Conservation (phyloP, 805 yeast genomes). For the Kodamaea hsintzibuensis region DNA sequence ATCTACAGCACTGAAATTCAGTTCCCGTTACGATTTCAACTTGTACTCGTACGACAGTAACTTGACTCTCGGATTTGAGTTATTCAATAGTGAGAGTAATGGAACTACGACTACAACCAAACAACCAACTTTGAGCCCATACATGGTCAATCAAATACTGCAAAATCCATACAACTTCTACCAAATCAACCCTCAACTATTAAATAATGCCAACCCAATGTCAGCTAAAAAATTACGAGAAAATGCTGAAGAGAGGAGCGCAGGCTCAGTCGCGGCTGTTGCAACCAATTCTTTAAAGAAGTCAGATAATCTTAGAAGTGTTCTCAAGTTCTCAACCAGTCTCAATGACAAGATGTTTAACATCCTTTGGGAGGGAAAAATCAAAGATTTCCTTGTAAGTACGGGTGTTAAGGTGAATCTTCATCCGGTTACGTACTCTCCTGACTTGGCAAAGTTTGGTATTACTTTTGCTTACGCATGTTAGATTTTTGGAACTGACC, state of each 20-base stretch:
- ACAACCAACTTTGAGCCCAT: background rate
- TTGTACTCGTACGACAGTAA: constrained; percentile 88
- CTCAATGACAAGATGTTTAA: constrained; percentile 60
- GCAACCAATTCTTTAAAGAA: background rate
- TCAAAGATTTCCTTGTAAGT: constrained; percentile 73
- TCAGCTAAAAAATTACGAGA: constrained; percentile 6
- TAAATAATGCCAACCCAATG: constrained; percentile 7
- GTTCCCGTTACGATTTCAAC: constrained; percentile 87
- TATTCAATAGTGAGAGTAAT: constrained; percentile 50
- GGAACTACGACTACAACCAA: constrained; percentile 15
- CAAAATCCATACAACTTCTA: constrained; percentile 25
- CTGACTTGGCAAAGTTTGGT: constrained; percentile 56
- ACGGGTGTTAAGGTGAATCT: constrained; percentile 64
- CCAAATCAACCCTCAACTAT: constrained; percentile 28
- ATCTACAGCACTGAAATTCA: constrained; percentile 68
- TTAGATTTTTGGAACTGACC: constrained; percentile 23
- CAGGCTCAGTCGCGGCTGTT: background rate
- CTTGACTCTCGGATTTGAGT: constrained; percentile 80
- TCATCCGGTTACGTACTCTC: constrained; percentile 37
- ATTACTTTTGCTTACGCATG: constrained; percentile 63
- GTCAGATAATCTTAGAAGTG: constrained; percentile 51
- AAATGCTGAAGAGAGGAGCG: background rate
- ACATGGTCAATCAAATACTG: constrained; percentile 21
- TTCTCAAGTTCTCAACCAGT: constrained; percentile 72
- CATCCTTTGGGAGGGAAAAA: constrained; percentile 85